Base-by-base conservation (phyloP, 176 grass and related monocot species). In the Carex myosuroides region DNA sequence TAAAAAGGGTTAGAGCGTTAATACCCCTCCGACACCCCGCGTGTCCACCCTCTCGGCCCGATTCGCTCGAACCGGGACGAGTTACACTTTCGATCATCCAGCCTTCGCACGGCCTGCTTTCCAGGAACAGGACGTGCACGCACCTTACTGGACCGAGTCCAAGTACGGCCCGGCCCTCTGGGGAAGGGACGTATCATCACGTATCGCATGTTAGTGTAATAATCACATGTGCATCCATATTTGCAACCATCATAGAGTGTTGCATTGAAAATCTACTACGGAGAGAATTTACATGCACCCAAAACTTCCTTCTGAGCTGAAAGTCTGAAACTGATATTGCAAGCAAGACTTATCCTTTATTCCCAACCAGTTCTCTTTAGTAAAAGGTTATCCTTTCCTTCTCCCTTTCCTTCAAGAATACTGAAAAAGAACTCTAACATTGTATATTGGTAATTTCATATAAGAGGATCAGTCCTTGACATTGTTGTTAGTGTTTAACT, bases 331-430 rank as follows among this genome's bases (percentile, higher is more conserved):
- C 72, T 48, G 12, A 13, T 76, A 76, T 54, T 54, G 73, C 50
- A 77, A 77, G 73, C 48, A 77, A 77, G 13, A 77, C 20, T 17
- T 29, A 50, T 77, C 13, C 73, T 56, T 77, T 29, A 30, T 77
- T 82, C 80, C 63, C 78, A 65, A 62, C 69, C 64, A 82, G 42
- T 70, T 30, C 12, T 48, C 63, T 68, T 46, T 65, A 4, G 81
- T 60, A 87, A 20, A 78, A 94, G 92, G 88, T 77, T 90, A 92
- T 92, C 60, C 93, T 50, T 89, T 83, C 32, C 92, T 90, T 92
- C 71, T 57, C 58, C 24, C 57, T 33, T 68, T 54, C 3, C 20
- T 66, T 83, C 46, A 50, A 11, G 16, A 53, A 14, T 66, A 54
- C 17, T 46, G 50, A 53, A 42, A 42, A 83, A 67, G 16, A 83